These are phyloP conservation scores for Ophiostoma pallidulum DNA, from an alignment of 2,329 filamentous ascomycete genomes.

Conservation along the genomic window DNA sequence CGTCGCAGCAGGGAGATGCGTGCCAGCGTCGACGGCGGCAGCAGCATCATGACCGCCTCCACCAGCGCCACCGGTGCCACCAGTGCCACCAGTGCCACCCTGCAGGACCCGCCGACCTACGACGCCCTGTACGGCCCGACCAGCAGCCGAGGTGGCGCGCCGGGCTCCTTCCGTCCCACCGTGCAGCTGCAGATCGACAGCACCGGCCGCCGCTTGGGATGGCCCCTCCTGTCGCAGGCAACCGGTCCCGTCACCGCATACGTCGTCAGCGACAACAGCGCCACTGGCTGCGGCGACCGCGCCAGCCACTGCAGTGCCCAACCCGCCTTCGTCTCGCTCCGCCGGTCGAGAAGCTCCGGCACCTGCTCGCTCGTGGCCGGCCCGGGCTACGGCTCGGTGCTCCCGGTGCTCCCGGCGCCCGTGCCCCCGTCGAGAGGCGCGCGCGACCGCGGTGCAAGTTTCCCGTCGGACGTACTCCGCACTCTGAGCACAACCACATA, in stretches of 20 bases:
- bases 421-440: too few relatives aligned
- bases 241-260: conserved; percentile 35
- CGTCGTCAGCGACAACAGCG: conserved; percentile 25
- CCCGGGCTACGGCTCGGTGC: too few relatives aligned
- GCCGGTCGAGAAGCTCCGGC: conserved; percentile 36
- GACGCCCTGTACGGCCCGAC: conserved; percentile 10
- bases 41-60: background rate
- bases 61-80: background rate
- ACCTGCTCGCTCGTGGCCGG: conserved; percentile 38
- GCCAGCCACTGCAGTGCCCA: conserved; percentile 7
- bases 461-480: conserved; percentile 17
- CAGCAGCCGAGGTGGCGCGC: conserved; percentile 17
- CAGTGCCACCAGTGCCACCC: background rate
- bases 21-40: background rate
- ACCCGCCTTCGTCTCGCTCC: conserved; percentile 39
- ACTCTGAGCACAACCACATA: conserved; percentile 45
- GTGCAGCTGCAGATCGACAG: conserved; percentile 40
- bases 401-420: too few relatives aligned
- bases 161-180: conserved; percentile 18
- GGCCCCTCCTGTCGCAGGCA: conserved; percentile 31
- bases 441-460: background rate
- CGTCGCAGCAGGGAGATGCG: too few relatives aligned
- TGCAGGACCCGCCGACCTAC: conserved; percentile 14
- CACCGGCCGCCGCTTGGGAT: conserved; percentile 32
- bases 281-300: background rate